Conservation (phyloP, 805 yeast species). For the Candida insectorum region DNA sequence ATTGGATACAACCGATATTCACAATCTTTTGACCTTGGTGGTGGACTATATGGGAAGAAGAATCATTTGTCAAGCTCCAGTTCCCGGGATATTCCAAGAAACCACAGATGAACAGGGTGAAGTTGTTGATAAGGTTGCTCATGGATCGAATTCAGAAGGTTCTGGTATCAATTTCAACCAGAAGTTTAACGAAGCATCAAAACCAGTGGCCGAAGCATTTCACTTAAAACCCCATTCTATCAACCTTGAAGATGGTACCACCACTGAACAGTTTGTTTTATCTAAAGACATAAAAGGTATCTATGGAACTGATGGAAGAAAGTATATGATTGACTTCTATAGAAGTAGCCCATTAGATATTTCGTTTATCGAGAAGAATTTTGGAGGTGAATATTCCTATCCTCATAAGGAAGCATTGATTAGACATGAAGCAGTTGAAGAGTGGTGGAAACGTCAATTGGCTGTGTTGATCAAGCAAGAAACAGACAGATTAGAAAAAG, state of each 20-base stretch:
- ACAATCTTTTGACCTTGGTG: slow-evolving; percentile 75
- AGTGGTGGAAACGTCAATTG: slow-evolving; percentile 79
- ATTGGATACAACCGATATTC: slow-evolving; percentile 52
- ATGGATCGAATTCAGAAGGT: slow-evolving; percentile 70
- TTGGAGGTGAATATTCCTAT: slow-evolving; percentile 46
- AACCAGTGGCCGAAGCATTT: slow-evolving; percentile 64
- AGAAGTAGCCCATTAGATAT: slow-evolving; percentile 84
- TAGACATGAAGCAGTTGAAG: slow-evolving; percentile 85
- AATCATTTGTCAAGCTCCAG: slow-evolving; percentile 89
- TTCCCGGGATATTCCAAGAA: slow-evolving; percentile 77
- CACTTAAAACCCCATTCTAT: slow-evolving; percentile 73
- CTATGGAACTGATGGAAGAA: slow-evolving; percentile 78
- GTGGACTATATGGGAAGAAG: slow-evolving; percentile 90
- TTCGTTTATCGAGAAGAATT: slow-evolving; percentile 60
- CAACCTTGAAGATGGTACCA: slow-evolving; percentile 43
- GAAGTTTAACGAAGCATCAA: slow-evolving; percentile 54
- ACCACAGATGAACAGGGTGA: slow-evolving; percentile 36
- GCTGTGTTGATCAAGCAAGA: slow-evolving; percentile 49
- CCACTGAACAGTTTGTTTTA: slow-evolving; percentile 47
- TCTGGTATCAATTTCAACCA: slow-evolving; percentile 47
- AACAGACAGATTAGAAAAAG: slow-evolving; percentile 44
- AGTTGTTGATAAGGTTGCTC: slow-evolving; percentile 52
- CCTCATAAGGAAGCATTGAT: slow-evolving; percentile 79
- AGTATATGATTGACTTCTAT: slow-evolving; percentile 79
- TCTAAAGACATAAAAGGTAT: slow-evolving; percentile 85